Evolutionary conservation across 2,329 filamentous ascomycete genomes (phyloP), one percentile per base, ranked within the genome.

Genomic region (Pezizomycotina sp.): DNA sequence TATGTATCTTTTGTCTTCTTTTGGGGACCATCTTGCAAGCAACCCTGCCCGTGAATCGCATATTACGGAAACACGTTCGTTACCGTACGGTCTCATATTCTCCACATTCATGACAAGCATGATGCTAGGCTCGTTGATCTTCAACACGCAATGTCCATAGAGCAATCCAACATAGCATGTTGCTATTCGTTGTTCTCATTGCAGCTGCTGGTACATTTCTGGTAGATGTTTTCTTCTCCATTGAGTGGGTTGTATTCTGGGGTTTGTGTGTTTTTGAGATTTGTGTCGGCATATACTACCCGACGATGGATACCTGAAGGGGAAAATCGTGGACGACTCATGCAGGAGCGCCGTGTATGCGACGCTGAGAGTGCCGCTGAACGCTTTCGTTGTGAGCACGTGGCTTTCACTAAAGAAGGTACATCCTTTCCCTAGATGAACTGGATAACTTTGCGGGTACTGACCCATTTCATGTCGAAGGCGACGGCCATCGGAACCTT

Each of bases 1-100:
- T 18, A 68, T 73, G 59, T 73, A 72, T 48, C 58, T 74, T 7
- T 72, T 72, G 65, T 74, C 38, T 73, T 71, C 53, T 71, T 70
- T 56, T 72, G 69, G 63, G 65, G 67, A 1, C 63, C 66, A 1
- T 62, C 66, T 3, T 55, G 74, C n/a, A 63, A 58, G 42, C 56
- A 58, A 9, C 56, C 59, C 7, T 58, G 59, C 25, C 48, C 50
- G 10, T 46, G 50, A 2, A 27, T 42, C 1, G 14, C 34, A n/a
- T n/a, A n/a, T n/a, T n/a, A n/a, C n/a, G n/a, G n/a, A n/a, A n/a
- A n/a, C n/a, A n/a, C n/a, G n/a, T n/a, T n/a, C 18, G 47, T 51
- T 57, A 20, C 56, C 58, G 0, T 63, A 66, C 23, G 65, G 67
- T 5, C 58, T 69, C 33, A 64, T 69, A 27, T 71, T 71, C 42